phyloP scores from a whole-genome alignment of 2,329 filamentous ascomycete genomes.

The Tolypocladium album region DNA sequence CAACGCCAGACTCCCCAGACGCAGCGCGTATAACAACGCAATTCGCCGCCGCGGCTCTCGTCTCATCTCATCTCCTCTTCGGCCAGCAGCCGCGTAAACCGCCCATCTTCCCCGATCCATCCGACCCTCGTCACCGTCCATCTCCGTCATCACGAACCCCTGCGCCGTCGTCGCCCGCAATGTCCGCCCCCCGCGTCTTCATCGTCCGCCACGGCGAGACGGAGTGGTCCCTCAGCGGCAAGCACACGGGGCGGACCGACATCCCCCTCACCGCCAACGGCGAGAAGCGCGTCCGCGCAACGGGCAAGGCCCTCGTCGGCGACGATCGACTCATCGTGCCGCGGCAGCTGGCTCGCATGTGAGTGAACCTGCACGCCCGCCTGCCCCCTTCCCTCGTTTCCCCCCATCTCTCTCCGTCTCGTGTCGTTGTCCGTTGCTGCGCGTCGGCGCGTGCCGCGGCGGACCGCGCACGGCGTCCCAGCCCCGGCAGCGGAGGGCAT shows the following conservation, averaged over 20 bases:
- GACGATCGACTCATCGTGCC: conserved; percentile 78
- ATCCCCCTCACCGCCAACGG: conserved; percentile 76
- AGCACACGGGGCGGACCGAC: conserved; percentile 78
- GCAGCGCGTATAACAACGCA: neutral
- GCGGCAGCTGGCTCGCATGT: conserved; percentile 73
- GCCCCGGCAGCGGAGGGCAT: neutral
- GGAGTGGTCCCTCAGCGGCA: conserved; percentile 82
- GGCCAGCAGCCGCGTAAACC: neutral
- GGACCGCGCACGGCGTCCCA: neutral
- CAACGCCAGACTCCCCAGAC: neutral
- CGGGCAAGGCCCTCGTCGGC: conserved; percentile 75
- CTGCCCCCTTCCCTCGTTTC: neutral
- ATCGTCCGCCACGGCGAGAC: conserved; percentile 87
- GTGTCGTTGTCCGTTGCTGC: neutral
- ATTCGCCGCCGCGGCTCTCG: neutral
- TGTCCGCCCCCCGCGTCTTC: conserved; percentile 60
- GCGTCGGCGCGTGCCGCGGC: neutral
- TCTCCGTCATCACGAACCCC: neutral
- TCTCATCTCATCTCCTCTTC: too few species aligned
- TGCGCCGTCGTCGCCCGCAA: neutral
- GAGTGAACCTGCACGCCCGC: conserved; percentile 19
- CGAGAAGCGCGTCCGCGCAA: conserved; percentile 63
- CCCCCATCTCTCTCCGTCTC: neutral
- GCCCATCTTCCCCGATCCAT: neutral
- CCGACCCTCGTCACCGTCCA: neutral